Percentiles rank a stretch among this genome's conserved stretches.
These are phyloP conservation scores for Leptographium wingfieldii DNA, from an alignment of 2,329 filamentous ascomycete genomes.

Conservation along the genomic window DNA sequence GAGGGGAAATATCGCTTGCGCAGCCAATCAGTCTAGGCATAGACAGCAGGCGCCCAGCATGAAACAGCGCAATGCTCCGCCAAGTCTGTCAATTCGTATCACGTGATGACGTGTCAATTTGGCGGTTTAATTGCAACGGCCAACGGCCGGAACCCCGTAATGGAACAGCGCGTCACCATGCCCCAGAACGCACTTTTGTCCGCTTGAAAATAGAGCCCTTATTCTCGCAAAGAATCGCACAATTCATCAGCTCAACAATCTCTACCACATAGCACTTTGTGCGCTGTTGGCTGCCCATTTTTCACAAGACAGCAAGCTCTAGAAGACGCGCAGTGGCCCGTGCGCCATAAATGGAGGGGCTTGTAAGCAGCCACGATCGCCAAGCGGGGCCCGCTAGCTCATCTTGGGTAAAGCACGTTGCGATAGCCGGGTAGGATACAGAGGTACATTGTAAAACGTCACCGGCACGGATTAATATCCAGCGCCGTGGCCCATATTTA, in stretches of 20 bases:
- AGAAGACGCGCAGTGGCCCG: conserved; percentile 12
- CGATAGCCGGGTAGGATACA: neutral
- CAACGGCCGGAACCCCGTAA: conserved; percentile 1
- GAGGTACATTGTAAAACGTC: conserved; percentile 3
- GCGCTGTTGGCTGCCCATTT: neutral
- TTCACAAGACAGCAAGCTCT: neutral
- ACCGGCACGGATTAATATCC: conserved; percentile 12
- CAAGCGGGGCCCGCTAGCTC: conserved; percentile 1
- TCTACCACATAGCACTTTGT: neutral
- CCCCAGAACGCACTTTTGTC: neutral
- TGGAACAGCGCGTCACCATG: conserved; percentile 6
- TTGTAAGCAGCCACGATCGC: neutral
- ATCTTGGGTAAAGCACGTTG: neutral
- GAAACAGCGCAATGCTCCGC: neutral
- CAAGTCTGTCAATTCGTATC: neutral
- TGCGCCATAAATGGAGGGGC: conserved; percentile 4
- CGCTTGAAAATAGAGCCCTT: neutral
- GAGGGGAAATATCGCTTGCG: neutral
- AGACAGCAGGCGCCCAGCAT: neutral
- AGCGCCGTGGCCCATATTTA: conserved; percentile 2
- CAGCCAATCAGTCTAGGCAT: neutral
- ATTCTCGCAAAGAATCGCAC: neutral
- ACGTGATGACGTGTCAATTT: conserved; percentile 12
- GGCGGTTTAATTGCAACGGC: conserved; percentile 4
- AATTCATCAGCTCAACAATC: neutral